These are phyloP conservation scores for Scheffersomyces parashehatae DNA, from an alignment of 1,139 yeast species.

Conservation along the genomic window DNA sequence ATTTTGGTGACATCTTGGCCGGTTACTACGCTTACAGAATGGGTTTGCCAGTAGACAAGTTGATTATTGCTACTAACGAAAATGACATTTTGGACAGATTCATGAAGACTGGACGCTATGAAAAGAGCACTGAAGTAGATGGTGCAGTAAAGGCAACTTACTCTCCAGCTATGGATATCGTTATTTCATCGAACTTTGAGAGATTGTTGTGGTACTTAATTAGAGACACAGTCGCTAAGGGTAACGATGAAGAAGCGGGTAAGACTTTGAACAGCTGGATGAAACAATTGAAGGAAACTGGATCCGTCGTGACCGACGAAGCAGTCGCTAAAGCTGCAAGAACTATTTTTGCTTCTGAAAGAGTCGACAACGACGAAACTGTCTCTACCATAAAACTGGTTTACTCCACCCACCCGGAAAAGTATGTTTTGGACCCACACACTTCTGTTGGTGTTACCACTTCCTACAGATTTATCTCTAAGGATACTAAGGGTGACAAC, in stretches of 20 bases:
- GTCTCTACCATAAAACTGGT: slow-evolving; percentile 69
- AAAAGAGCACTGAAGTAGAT: slow-evolving; percentile 53
- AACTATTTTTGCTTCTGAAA: slow-evolving; percentile 70
- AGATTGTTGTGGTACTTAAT: slow-evolving; percentile 93
- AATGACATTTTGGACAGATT: slow-evolving; percentile 94
- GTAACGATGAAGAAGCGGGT: slow-evolving; percentile 73
- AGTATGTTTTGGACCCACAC: slow-evolving; percentile 93
- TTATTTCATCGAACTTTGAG: slow-evolving; percentile 93
- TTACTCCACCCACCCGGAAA: slow-evolving; percentile 57
- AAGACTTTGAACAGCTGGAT: slow-evolving; percentile 72
- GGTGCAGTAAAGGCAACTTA: slow-evolving; percentile 79
- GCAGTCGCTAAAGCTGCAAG: slow-evolving; percentile 67
- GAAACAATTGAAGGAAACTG: slow-evolving; percentile 70
- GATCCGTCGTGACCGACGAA: slow-evolving; percentile 71
- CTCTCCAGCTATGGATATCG: slow-evolving; percentile 98
- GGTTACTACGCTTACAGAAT: slow-evolving; percentile 92
- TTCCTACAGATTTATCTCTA: slow-evolving; percentile 58
- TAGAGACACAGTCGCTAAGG: slow-evolving; percentile 60
- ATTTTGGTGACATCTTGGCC: slow-evolving; percentile 96
- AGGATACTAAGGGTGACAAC: slow-evolving; percentile 43
- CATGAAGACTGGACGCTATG: slow-evolving; percentile 81
- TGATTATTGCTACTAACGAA: slow-evolving; percentile 93
- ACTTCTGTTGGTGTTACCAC: slow-evolving; percentile 92
- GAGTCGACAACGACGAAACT: slow-evolving; percentile 79
- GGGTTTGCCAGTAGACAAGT: slow-evolving; percentile 89